Evolutionary conservation across 2,329 filamentous ascomycete genomes (phyloP).

Genomic region (Colletotrichum somersetense): DNA sequence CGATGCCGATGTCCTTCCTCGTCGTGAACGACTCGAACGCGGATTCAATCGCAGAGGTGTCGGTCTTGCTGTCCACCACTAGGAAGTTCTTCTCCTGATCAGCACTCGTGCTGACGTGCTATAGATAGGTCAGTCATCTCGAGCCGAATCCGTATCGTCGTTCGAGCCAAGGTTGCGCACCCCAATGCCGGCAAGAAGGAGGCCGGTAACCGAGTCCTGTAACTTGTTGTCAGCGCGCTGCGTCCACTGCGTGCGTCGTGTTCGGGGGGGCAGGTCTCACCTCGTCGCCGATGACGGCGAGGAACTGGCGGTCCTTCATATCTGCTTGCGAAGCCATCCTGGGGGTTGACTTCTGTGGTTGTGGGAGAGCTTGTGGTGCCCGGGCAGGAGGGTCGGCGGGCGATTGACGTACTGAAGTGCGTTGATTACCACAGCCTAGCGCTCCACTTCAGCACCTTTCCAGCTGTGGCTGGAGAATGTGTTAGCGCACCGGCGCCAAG

Average conservation of each 20-base stretch:
- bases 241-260: conserved; percentile 43
- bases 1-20: conserved; percentile 95
- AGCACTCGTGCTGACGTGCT: conserved; percentile 92
- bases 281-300: conserved; percentile 98
- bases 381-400: conserved; percentile 23
- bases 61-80: conserved; percentile 94
- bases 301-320: conserved; percentile 90
- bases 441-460: conserved; percentile 28
- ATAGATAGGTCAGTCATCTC: conserved; percentile 31
- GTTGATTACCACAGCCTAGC: conserved; percentile 29
- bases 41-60: conserved; percentile 86
- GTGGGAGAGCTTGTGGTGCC: conserved; percentile 33
- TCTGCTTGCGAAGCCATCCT: conserved; percentile 67
- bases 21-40: conserved; percentile 91
- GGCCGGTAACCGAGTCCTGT: conserved; percentile 94
- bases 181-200: conserved; percentile 94
- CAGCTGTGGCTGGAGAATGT: conserved; percentile 16
- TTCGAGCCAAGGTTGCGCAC: conserved; percentile 63
- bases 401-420: conserved; percentile 38
- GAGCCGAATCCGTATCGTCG: neutral
- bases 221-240: conserved; percentile 29
- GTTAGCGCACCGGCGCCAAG: conserved; percentile 31
- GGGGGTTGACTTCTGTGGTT: conserved; percentile 38
- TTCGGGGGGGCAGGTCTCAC: conserved; percentile 60
- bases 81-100: conserved; percentile 98